Conservation (phyloP, 2,329 filamentous ascomycete species). For the Xylaria polymorpha region DNA sequence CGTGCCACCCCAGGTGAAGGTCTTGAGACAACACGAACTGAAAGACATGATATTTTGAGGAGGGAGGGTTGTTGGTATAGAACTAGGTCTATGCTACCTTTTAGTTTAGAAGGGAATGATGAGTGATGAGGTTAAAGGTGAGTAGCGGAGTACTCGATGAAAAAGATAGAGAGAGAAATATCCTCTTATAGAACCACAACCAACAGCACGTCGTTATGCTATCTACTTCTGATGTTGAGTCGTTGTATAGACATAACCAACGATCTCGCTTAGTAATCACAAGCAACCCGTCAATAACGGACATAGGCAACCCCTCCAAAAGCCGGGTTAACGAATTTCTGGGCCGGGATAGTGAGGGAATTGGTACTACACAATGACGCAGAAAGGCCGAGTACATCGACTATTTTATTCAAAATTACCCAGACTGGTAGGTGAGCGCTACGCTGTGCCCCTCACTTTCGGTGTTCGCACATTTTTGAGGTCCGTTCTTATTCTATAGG, state of each 20-base stretch:
- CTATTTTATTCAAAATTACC: background rate
- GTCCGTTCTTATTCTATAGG: background rate
- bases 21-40: constrained; percentile 52
- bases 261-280: background rate
- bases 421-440: background rate
- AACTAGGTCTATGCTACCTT: background rate
- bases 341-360: constrained; percentile 20
- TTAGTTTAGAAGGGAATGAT: background rate
- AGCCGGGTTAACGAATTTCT: constrained; percentile 19
- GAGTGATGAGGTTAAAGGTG: background rate
- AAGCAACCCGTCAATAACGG: background rate
- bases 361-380: background rate
- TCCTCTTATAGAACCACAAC: background rate
- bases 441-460: background rate
- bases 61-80: background rate
- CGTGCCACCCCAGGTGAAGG: constrained; percentile 57
- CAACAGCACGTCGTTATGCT: background rate
- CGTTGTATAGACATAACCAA: background rate
- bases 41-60: constrained; percentile 28
- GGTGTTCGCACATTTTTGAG: constrained; percentile 18
- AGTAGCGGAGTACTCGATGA: background rate
- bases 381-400: background rate
- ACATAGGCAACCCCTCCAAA: constrained; percentile 7
- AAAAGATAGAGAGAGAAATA: background rate
- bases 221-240: background rate